Evolutionary conservation across 139 green algal species (phyloP).

Genomic region (Coelastrella sp.): DNA sequence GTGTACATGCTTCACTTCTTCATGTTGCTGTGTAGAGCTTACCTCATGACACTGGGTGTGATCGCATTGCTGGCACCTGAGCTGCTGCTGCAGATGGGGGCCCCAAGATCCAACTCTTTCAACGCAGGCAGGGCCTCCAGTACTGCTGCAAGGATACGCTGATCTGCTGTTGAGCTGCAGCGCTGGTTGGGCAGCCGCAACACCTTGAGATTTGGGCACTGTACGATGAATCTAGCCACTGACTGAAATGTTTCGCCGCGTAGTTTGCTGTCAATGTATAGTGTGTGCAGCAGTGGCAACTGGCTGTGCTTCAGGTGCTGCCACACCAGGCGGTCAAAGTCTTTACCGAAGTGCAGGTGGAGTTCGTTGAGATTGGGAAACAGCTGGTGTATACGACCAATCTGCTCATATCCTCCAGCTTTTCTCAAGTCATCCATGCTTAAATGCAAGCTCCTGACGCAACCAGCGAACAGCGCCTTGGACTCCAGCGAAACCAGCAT

Average conservation of each 20-base stretch:
- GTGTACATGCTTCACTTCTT: too few species aligned
- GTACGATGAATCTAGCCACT: background rate
- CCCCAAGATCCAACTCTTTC: constrained; percentile 11
- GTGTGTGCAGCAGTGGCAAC: background rate
- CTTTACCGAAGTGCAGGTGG: constrained; percentile 11
- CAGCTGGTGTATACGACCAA: background rate
- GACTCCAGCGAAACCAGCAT: background rate
- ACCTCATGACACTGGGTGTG: constrained; percentile 9
- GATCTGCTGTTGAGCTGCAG: constrained; percentile 1
- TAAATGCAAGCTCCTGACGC: constrained; percentile 2
- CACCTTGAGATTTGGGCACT: background rate
- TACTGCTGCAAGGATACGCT: constrained; percentile 22
- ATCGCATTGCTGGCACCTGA: constrained; percentile 20
- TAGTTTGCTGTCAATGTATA: constrained; percentile 4
- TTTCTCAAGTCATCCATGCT: background rate
- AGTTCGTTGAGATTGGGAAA: constrained; percentile 34
- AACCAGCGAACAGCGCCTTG: background rate
- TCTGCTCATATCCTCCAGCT: background rate
- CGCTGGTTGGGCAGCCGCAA: constrained; percentile 30
- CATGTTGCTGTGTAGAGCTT: background rate
- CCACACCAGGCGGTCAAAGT: background rate
- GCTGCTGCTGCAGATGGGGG: background rate
- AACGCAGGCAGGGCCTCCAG: background rate
- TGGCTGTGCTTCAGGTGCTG: background rate
- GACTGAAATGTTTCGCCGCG: background rate